Evolutionary conservation across 108 stramenopile genomes (phyloP).

Genomic region (Cyclotella baltica): DNA sequence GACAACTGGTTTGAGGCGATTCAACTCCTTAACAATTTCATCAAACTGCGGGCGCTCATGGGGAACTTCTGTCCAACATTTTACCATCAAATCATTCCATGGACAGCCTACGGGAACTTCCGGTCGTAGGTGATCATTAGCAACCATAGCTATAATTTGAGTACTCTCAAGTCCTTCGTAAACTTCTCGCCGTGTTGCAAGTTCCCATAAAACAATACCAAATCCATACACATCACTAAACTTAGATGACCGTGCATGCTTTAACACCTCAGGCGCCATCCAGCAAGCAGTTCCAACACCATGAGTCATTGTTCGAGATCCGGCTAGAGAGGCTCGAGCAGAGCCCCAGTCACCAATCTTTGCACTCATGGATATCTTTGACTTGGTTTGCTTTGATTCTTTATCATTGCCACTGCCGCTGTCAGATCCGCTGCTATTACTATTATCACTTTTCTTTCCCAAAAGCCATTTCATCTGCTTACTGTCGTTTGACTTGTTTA

Average conservation of each 20-base stretch:
- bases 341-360: constrained; percentile 98
- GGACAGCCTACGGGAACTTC: constrained; percentile 86
- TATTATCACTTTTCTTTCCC: constrained; percentile 29
- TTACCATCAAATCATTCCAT: constrained; percentile 94
- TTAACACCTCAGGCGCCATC: constrained; percentile 97
- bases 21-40: constrained; percentile 83
- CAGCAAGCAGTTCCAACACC: constrained; percentile 98
- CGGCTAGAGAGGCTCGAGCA: constrained; percentile 87
- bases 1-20: constrained; percentile 50
- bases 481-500: constrained; percentile 41
- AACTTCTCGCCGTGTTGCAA: constrained; percentile 94
- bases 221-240: constrained; percentile 97
- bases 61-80: constrained; percentile 94
- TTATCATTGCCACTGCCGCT: constrained; percentile 25
- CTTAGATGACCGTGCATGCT: constrained; percentile 81
- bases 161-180: constrained; percentile 92
- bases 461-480: constrained; percentile 45
- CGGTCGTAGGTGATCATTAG: constrained; percentile 95
- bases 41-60: constrained; percentile 84
- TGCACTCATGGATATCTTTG: constrained; percentile 78
- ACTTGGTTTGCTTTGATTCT: constrained; percentile 51
- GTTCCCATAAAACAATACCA: constrained; percentile 96
- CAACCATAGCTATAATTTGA: constrained; percentile 95
- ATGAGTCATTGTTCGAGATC: constrained; percentile 94
- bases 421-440: constrained; percentile 14